These are phyloP conservation scores for Cinnamomum micranthum DNA, from an alignment of 164 flowering plant genomes.

Conservation along the genomic window DNA sequence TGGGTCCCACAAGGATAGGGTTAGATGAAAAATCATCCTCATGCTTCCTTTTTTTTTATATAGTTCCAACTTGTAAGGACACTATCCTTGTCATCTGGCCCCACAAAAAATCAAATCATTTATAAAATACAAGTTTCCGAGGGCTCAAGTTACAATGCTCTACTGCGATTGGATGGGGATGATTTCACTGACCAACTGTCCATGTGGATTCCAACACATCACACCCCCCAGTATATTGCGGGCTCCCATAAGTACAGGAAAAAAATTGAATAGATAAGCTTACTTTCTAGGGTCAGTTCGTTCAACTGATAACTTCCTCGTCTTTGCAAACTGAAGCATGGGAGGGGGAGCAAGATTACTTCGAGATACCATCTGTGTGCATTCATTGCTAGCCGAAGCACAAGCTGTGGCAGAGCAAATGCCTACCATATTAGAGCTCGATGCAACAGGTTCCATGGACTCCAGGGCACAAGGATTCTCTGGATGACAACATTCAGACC, in stretches of 20 bases:
- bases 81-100: no score
- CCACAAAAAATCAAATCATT: no score
- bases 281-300: slow-evolving; percentile 83
- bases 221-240: not conserved
- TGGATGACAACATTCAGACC: slow-evolving; percentile 21
- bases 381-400: slow-evolving; percentile 57
- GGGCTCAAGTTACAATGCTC: no score
- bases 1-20: no score
- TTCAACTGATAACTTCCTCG: slow-evolving; percentile 67
- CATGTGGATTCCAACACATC: not conserved
- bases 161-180: no score
- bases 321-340: slow-evolving; percentile 67
- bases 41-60: no score
- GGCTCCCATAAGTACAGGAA: not conserved
- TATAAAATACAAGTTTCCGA: no score
- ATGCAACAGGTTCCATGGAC: slow-evolving; percentile 41
- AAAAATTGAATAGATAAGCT: slow-evolving; percentile 17
- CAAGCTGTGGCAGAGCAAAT: slow-evolving; percentile 56
- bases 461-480: slow-evolving; percentile 29
- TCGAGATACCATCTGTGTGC: slow-evolving; percentile 46
- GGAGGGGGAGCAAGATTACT: slow-evolving; percentile 47
- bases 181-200: no score
- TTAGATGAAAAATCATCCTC: no score
- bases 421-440: slow-evolving; percentile 42
- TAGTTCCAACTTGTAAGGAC: no score